Conservation (phyloP, 352 stramenopile genomes). For the Phytophthora lateralis region DNA sequence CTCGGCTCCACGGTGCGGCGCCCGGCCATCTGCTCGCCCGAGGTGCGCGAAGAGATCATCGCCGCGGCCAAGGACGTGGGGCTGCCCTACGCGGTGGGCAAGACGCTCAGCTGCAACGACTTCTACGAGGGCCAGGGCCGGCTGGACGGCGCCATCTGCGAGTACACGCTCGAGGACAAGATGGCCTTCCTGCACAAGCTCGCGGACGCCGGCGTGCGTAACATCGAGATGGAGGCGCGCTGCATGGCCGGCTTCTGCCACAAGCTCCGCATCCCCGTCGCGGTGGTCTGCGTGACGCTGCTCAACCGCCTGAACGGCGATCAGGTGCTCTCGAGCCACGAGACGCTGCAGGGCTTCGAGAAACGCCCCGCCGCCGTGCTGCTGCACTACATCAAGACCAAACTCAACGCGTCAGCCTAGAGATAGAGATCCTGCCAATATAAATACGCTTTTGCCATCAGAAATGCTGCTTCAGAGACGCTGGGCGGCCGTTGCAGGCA, state of each 20-base stretch:
- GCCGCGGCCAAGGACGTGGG: slow-evolving; percentile 49
- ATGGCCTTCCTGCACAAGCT: slow-evolving; percentile 68
- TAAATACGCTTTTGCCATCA: slow-evolving; percentile 14
- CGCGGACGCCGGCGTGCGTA: slow-evolving; percentile 63
- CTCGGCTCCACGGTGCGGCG: slow-evolving; percentile 58
- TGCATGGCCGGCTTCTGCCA: slow-evolving; percentile 78
- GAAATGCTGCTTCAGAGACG: background rate
- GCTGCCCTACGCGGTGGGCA: slow-evolving; percentile 68
- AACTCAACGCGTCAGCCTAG: slow-evolving; percentile 34
- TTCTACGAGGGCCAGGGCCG: slow-evolving; percentile 88
- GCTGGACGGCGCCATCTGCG: slow-evolving; percentile 82
- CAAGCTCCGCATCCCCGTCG: slow-evolving; percentile 79
- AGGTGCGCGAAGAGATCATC: slow-evolving; percentile 63
- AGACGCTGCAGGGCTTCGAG: slow-evolving; percentile 70
- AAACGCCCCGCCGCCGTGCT: slow-evolving; percentile 60
- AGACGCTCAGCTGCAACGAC: slow-evolving; percentile 86
- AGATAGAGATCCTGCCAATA: slow-evolving; percentile 12
- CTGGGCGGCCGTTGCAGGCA: slow-evolving; percentile 7
- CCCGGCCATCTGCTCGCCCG: slow-evolving; percentile 58
- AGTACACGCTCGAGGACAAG: slow-evolving; percentile 83
- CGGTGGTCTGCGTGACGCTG: slow-evolving; percentile 74
- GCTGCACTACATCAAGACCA: slow-evolving; percentile 79
- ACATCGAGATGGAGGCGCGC: slow-evolving; percentile 88
- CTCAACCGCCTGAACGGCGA: slow-evolving; percentile 83
- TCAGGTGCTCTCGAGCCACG: slow-evolving; percentile 64